Base-by-base conservation (phyloP, 768 basidiomycete species). In the Boletellus sp. region DNA sequence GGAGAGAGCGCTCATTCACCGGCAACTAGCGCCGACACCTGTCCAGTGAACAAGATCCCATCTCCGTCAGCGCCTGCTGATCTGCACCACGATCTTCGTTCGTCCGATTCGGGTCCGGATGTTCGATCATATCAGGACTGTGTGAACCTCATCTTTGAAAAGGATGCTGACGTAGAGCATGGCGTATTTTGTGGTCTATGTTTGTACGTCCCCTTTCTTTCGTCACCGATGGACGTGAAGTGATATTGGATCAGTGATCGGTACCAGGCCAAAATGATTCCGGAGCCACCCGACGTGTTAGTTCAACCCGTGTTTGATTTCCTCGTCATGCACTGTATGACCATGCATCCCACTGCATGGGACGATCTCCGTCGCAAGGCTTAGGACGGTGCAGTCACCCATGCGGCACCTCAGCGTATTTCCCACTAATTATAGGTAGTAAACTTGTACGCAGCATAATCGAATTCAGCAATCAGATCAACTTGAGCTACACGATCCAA, bases 341-440 rank as follows among this genome's bases (percentile, higher is more conserved):
- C 58, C 13, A 74, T 77, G 52, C 83, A 84, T 44, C 72, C 71
- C 4, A 54, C 66, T 4, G 76, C 72, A 16, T 84, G 81, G 80
- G 63, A 74, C n/a, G 61, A 63, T 23, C 54, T 78, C 32, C 74
- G 55, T 43, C 53, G 42, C 45, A 64, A 51, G 38, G 45, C 22
- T n/a, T 64, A 45, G 35, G 3, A 26, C 31, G 26, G 45, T 13
- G 10, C 17, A 33, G 19, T 24, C 36, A 13, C 40, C 35, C 40
- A 33, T 24, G 17, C 26, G 47, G 56, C 34, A 53, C 51, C 23
- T 49, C 38, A 51, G 23, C 19, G 23, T 59, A 59, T 39, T 33
- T 22, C 47, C 42, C 43, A 34, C 23, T 55, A 62, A 62, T 65
- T 51, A 46, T 50, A 13, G 10, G 15, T 22, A 20, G 42, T 43